phyloP scores from a whole-genome alignment of 1,139 yeast species.

The Spathaspora sp. region DNA sequence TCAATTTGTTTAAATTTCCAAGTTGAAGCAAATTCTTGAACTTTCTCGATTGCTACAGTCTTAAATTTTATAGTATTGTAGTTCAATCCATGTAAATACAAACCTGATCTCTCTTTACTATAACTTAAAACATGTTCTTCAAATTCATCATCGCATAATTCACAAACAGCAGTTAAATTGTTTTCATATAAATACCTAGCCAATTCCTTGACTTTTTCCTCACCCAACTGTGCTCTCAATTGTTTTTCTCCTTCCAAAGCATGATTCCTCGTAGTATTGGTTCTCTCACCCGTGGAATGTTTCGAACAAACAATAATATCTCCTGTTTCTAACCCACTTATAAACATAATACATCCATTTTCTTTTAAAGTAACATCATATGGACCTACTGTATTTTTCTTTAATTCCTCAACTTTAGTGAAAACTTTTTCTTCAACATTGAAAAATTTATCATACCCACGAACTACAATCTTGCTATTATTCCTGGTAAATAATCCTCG shows the following conservation, averaged over 20 bases:
- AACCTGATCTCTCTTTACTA: constrained; percentile 63
- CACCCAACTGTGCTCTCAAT: constrained; percentile 51
- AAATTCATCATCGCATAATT: constrained; percentile 86
- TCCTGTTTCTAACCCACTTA: constrained; percentile 76
- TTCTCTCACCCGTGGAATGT: constrained; percentile 63
- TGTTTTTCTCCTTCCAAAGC: constrained; percentile 70
- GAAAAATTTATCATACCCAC: constrained; percentile 97
- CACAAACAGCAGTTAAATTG: constrained; percentile 85
- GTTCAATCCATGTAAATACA: constrained; percentile 89
- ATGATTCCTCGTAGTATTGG: constrained; percentile 53
- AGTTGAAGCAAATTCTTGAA: constrained; percentile 55
- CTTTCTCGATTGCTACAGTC: constrained; percentile 64
- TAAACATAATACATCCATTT: constrained; percentile 88
- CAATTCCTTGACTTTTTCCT: constrained; percentile 41
- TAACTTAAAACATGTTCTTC: constrained; percentile 94
- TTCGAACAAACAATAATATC: constrained; percentile 81
- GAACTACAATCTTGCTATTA: constrained; percentile 53
- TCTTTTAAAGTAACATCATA: constrained; percentile 81
- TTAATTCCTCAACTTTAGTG: constrained; percentile 52
- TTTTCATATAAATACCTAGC: constrained; percentile 52
- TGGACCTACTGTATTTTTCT: constrained; percentile 62
- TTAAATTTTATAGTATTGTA: constrained; percentile 60
- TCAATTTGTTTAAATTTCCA: constrained; percentile 73
- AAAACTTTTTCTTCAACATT: constrained; percentile 63
- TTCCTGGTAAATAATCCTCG: constrained; percentile 76